Conservation (phyloP, 495 filamentous ascomycete genomes). For the Xylaria venustula region DNA sequence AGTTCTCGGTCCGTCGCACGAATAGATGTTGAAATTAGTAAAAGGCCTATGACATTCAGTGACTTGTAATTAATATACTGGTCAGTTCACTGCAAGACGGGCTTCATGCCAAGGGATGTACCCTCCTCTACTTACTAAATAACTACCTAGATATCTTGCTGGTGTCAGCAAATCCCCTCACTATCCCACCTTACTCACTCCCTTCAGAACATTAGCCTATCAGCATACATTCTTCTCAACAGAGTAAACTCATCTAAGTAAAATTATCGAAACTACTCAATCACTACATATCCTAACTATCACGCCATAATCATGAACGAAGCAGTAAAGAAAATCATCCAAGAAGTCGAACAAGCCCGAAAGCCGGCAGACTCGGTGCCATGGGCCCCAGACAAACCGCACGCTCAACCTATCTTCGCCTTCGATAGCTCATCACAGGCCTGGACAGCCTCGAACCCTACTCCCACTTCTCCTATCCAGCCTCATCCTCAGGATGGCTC, state of each 20-base stretch:
- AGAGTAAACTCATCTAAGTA: too few species aligned
- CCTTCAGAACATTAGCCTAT: not conserved
- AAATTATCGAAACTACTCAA: too few species aligned
- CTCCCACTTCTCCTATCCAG: not conserved
- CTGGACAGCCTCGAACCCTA: conserved; percentile 5
- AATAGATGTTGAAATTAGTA: too few species aligned
- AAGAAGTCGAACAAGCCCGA: not conserved
- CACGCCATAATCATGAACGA: conserved; percentile 10
- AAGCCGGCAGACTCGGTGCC: not conserved
- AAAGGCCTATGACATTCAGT: too few species aligned
- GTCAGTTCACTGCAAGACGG: too few species aligned
- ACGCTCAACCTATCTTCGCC: conserved; percentile 13
- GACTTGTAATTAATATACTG: too few species aligned
- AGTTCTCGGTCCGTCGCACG: too few species aligned
- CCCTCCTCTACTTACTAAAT: not conserved
- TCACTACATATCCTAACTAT: not conserved
- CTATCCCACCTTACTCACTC: not conserved
- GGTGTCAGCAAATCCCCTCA: not conserved
- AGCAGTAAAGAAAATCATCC: conserved; percentile 10
- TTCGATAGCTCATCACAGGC: conserved; percentile 10
- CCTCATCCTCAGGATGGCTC: too few species aligned
- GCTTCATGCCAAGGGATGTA: too few species aligned
- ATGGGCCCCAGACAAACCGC: conserved; percentile 19
- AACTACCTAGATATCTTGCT: not conserved
- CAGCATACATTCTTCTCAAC: too few species aligned